phyloP scores from a whole-genome alignment of 192 early-diverging fungal species.

The Powellomyces hirtus region DNA sequence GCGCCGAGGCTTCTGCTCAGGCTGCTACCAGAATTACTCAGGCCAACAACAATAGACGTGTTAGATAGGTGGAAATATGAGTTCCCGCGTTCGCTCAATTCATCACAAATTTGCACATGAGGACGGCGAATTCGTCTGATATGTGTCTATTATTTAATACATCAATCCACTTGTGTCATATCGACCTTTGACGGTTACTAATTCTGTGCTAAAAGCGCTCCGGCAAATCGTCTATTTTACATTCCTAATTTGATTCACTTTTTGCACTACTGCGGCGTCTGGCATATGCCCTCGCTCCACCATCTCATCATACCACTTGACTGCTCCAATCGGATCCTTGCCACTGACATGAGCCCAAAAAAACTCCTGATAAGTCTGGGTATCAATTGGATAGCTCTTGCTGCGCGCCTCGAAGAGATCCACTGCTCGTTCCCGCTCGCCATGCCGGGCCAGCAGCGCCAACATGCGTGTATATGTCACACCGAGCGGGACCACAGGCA shows the following conservation, averaged over 20 bases:
- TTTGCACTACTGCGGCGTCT: too few species aligned
- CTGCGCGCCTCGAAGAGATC: constrained; percentile 7
- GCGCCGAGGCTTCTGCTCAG: background rate
- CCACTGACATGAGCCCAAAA: background rate
- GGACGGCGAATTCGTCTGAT: too few species aligned
- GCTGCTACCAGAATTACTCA: background rate
- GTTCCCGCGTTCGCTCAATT: too few species aligned
- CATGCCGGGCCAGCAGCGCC: background rate
- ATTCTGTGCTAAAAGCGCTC: too few species aligned
- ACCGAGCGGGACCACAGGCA: constrained; percentile 1
- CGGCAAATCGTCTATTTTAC: too few species aligned
- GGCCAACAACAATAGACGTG: background rate
- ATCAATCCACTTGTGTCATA: too few species aligned
- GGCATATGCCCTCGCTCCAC: constrained; percentile 19
- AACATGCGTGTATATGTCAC: constrained; percentile 11
- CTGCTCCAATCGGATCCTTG: background rate
- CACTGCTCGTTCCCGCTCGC: background rate
- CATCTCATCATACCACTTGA: constrained; percentile 5
- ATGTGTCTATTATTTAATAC: too few species aligned
- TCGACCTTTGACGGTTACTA: too few species aligned
- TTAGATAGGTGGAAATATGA: too few species aligned
- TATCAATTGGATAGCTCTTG: background rate
- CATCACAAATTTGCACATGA: too few species aligned
- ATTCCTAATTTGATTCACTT: too few species aligned
- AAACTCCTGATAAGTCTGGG: constrained; percentile 5